A percentile compares a stretch with the other conserved stretches of the same genome.
These are phyloP conservation scores for Termitomyces titanicus DNA, from an alignment of 768 basidiomycete genomes.

Conservation along the genomic window DNA sequence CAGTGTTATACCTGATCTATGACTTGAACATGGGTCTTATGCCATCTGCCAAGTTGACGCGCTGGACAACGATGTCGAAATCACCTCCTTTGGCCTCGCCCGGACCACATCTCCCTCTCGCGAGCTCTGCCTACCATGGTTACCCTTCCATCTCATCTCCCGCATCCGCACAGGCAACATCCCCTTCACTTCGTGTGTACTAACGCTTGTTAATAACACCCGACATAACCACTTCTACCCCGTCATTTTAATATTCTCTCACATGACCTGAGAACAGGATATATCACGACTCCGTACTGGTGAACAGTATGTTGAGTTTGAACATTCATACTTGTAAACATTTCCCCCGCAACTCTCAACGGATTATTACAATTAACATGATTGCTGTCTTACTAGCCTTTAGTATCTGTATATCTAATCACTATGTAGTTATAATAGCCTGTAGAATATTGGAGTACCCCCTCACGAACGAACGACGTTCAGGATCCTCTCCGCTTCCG, in stretches of 20 bases:
- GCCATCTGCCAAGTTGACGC: conserved; percentile 55
- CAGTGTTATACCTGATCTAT: conserved; percentile 63
- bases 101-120: conserved; percentile 3
- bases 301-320: conserved; percentile 3
- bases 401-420: conserved; percentile 7
- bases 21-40: conserved; percentile 50
- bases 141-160: conserved; percentile 10
- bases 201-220: background rate
- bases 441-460: conserved; percentile 14
- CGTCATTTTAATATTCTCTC: conserved; percentile 8
- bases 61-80: conserved; percentile 40
- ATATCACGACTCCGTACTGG: conserved; percentile 2
- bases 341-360: background rate
- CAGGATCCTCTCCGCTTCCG: conserved; percentile 58
- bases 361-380: conserved; percentile 1
- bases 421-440: conserved; percentile 17
- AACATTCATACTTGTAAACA: background rate
- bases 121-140: conserved; percentile 14
- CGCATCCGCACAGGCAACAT: conserved; percentile 23
- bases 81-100: conserved; percentile 1
- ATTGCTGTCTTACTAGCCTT: conserved; percentile 7
- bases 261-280: background rate
- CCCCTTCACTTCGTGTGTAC: conserved; percentile 28
- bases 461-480: conserved; percentile 36
- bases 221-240: conserved; percentile 5